These are phyloP conservation scores for Populus pruinosa DNA, from an alignment of 345 rosid genomes.

Conservation along the genomic window DNA sequence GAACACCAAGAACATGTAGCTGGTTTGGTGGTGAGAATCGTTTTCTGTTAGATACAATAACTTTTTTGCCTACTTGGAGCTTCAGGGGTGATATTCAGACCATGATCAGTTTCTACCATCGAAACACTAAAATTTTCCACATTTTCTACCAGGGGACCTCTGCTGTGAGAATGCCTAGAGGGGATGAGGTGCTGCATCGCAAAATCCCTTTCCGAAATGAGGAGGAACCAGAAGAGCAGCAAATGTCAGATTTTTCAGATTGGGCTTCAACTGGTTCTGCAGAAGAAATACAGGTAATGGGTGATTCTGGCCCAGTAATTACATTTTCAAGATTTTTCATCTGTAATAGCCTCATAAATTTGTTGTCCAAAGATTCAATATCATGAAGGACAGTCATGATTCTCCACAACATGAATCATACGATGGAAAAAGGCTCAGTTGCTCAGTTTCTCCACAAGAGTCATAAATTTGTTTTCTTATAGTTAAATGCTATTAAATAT, in stretches of 20 bases:
- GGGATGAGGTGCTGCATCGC: conserved; percentile 31
- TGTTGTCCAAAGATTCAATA: neutral
- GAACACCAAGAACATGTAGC: conserved; percentile 52
- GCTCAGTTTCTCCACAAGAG: too few species aligned
- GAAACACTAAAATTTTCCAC: neutral
- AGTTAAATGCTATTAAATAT: neutral
- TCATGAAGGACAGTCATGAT: too few species aligned
- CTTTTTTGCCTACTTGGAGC: neutral
- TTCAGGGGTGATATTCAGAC: neutral
- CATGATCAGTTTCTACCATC: neutral
- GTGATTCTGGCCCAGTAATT: neutral
- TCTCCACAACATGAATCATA: too few species aligned
- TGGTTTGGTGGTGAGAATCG: conserved; percentile 37
- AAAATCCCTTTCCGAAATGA: conserved; percentile 29
- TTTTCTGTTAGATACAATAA: neutral
- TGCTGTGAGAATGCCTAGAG: conserved; percentile 24
- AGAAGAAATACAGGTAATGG: conserved; percentile 65
- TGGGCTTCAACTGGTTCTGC: conserved; percentile 88
- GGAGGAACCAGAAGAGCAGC: conserved; percentile 78
- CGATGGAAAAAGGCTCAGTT: too few species aligned
- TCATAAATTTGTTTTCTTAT: neutral
- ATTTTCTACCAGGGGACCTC: conserved; percentile 39
- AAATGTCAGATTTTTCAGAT: conserved; percentile 94
- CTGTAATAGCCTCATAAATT: neutral
- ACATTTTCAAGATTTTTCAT: neutral